A percentile compares a stretch with the other conserved stretches of the same genome.
These are phyloP conservation scores for Dorcoceras hygrometricum DNA, from an alignment of 257 asterid species.

Conservation along the genomic window DNA sequence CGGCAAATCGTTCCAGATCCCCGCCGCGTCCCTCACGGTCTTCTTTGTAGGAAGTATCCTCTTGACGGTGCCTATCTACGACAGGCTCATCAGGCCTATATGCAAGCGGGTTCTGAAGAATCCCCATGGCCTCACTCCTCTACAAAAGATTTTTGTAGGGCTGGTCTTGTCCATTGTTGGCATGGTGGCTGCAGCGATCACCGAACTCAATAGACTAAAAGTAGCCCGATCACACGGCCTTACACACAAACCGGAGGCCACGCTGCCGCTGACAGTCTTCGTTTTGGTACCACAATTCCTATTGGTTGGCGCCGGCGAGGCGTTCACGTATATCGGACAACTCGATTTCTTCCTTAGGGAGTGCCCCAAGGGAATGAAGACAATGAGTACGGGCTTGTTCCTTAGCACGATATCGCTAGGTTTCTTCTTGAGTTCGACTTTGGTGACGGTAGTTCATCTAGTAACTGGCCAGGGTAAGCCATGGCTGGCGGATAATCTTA, in stretches of 20 bases:
- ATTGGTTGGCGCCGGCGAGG: slow-evolving; percentile 79
- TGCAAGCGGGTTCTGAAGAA: slow-evolving; percentile 37
- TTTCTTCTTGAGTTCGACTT: slow-evolving; percentile 57
- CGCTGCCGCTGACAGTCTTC: slow-evolving; percentile 56
- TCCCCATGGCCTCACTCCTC: slow-evolving; percentile 61
- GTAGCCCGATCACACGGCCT: slow-evolving; percentile 40
- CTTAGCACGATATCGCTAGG: slow-evolving; percentile 76
- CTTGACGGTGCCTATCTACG: slow-evolving; percentile 61
- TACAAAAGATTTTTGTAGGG: slow-evolving; percentile 63
- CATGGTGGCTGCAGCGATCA: slow-evolving; percentile 56
- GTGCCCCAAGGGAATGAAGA: slow-evolving; percentile 89
- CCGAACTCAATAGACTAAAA: slow-evolving; percentile 47
- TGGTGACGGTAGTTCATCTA: slow-evolving; percentile 63
- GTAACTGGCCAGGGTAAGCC: slow-evolving; percentile 49
- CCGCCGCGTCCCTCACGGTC: slow-evolving; percentile 63
- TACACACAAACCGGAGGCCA: slow-evolving; percentile 11
- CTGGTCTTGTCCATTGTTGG: slow-evolving; percentile 46
- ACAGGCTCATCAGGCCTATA: slow-evolving; percentile 43
- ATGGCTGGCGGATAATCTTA: slow-evolving; percentile 75
- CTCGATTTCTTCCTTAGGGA: slow-evolving; percentile 79
- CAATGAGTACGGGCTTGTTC: slow-evolving; percentile 82
- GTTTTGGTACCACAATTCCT: slow-evolving; percentile 71
- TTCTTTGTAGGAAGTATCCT: slow-evolving; percentile 73
- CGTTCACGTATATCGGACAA: slow-evolving; percentile 82
- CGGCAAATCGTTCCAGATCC: slow-evolving; percentile 52